phyloP scores from a whole-genome alignment of 2,329 filamentous ascomycete species.

The Diaporthe sp. region DNA sequence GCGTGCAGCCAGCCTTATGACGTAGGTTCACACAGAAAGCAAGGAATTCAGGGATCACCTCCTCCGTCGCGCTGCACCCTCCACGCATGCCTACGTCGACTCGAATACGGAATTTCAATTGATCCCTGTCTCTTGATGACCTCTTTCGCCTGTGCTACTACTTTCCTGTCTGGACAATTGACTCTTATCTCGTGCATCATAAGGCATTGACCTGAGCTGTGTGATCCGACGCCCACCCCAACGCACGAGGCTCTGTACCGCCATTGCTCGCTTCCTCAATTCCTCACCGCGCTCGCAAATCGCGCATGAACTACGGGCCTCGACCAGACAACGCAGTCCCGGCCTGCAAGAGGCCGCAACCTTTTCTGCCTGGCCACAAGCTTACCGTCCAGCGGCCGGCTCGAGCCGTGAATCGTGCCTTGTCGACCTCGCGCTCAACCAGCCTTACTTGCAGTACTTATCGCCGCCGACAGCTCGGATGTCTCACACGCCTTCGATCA shows the following conservation, averaged over 20 bases:
- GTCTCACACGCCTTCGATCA: slow-evolving; percentile 22
- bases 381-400: neutral
- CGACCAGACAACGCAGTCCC: neutral
- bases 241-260: neutral
- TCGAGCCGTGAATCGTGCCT: slow-evolving; percentile 26
- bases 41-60: slow-evolving; percentile 35
- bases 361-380: neutral
- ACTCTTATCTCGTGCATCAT: neutral
- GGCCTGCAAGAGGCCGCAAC: neutral
- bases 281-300: neutral
- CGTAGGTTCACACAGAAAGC: slow-evolving; percentile 30
- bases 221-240: neutral
- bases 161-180: neutral
- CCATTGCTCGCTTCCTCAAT: slow-evolving; percentile 6
- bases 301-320: neutral
- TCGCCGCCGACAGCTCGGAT: slow-evolving; percentile 9
- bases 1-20: slow-evolving; percentile 35
- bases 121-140: slow-evolving; percentile 7
- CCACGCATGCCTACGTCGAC: slow-evolving; percentile 19
- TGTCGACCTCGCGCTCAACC: neutral
- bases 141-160: neutral
- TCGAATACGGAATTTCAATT: slow-evolving; percentile 14
- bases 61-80: slow-evolving; percentile 24
- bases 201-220: neutral
- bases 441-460: neutral